These are phyloP conservation scores for Lichenothelia convexa DNA, from an alignment of 495 filamentous ascomycete species.

Conservation along the genomic window DNA sequence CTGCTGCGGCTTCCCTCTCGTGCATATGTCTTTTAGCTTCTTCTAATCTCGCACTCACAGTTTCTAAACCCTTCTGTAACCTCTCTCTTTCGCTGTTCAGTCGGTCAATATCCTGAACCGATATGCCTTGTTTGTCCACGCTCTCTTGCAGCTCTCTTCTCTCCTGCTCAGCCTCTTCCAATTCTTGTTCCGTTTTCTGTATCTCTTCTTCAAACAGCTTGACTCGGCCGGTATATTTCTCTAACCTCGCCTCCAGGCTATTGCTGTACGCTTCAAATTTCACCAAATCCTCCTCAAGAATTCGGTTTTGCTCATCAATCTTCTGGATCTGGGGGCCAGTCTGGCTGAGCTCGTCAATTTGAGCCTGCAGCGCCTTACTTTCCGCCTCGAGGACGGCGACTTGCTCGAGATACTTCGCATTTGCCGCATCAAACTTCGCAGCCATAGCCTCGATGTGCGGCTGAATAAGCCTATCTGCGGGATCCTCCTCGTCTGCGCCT, in stretches of 20 bases:
- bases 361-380: conserved; percentile 53
- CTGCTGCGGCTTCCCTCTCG: conserved; percentile 71
- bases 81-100: conserved; percentile 93
- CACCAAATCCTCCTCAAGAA: conserved; percentile 72
- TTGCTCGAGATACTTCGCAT: conserved; percentile 63
- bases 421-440: conserved; percentile 64
- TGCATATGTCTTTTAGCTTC: conserved; percentile 64
- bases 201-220: conserved; percentile 64
- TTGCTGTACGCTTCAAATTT: conserved; percentile 91
- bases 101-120: conserved; percentile 92
- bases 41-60: conserved; percentile 51
- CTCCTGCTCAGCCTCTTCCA: conserved; percentile 66
- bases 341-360: conserved; percentile 78
- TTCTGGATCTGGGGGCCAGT: conserved; percentile 62
- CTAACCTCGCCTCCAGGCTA: conserved; percentile 54
- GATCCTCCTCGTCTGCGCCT: conserved; percentile 77
- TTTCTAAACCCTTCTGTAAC: conserved; percentile 65
- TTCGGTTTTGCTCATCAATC: conserved; percentile 65
- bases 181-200: conserved; percentile 54
- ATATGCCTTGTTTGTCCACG: conserved; percentile 83
- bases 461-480: conserved; percentile 49
- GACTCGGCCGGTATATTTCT: conserved; percentile 63
- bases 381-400: conserved; percentile 69
- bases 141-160: conserved; percentile 58
- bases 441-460: conserved; percentile 87